phyloP scores from a whole-genome alignment of 352 stramenopile species.

The Pythium brachiatum region DNA sequence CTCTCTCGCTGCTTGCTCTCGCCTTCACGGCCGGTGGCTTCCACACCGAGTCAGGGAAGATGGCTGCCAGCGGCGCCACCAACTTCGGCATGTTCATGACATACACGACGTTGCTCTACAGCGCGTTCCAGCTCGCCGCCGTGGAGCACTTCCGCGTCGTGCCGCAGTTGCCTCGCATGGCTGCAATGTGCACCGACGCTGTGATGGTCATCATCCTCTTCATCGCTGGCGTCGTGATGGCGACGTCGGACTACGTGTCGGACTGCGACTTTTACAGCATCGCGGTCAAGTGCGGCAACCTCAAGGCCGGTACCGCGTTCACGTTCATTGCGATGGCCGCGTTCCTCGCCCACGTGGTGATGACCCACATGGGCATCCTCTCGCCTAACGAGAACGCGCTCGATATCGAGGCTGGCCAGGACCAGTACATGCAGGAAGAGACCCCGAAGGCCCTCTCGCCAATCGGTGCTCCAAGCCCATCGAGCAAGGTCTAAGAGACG shows the following conservation, averaged over 20 bases:
- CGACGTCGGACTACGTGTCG: constrained; percentile 40
- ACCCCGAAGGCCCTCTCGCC: constrained; percentile 16
- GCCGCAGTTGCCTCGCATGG: constrained; percentile 23
- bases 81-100: constrained; percentile 61
- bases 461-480: constrained; percentile 10
- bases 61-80: constrained; percentile 28
- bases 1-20: constrained; percentile 57
- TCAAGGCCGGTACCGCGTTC: constrained; percentile 46
- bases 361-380: not conserved
- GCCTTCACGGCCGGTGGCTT: constrained; percentile 41
- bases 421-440: constrained; percentile 17
- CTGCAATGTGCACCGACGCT: constrained; percentile 37
- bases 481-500: constrained; percentile 19
- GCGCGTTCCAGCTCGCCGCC: constrained; percentile 40
- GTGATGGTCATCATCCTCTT: constrained; percentile 41
- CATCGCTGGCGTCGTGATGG: constrained; percentile 51
- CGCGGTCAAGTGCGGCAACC: constrained; percentile 45
- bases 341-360: constrained; percentile 11
- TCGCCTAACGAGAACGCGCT: not conserved
- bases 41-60: constrained; percentile 3
- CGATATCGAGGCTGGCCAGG: constrained; percentile 1
- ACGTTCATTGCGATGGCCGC: constrained; percentile 40
- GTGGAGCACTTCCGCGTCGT: constrained; percentile 50
- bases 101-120: constrained; percentile 65
- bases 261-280: constrained; percentile 37